phyloP scores from a whole-genome alignment of 768 basidiomycete species.

The Gelatoporia subvermispora region DNA sequence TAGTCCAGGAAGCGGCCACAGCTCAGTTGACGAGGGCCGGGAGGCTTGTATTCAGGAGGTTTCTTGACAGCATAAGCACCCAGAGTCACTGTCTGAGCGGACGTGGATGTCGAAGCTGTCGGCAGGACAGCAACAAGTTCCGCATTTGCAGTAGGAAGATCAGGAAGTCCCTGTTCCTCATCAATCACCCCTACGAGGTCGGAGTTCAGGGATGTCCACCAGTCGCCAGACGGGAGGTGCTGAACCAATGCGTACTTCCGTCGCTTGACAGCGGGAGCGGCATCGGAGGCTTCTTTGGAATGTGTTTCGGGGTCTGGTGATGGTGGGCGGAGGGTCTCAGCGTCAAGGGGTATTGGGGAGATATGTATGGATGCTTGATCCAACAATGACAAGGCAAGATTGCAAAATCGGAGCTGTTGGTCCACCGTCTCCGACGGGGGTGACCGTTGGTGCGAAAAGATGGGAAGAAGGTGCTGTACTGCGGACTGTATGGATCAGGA shows the following conservation, averaged over 20 bases:
- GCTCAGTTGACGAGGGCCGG: constrained; percentile 50
- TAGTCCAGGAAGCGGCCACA: constrained; percentile 76
- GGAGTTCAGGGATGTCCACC: constrained; percentile 71
- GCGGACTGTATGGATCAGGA: constrained; percentile 42
- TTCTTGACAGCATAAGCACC: constrained; percentile 50
- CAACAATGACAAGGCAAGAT: constrained; percentile 66
- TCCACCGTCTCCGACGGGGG: constrained; percentile 55
- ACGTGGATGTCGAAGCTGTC: constrained; percentile 39
- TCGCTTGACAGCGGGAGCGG: constrained; percentile 24
- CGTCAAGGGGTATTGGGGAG: constrained; percentile 40
- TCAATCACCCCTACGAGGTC: constrained; percentile 30
- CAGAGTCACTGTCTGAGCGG: constrained; percentile 38
- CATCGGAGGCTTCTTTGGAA: constrained; percentile 20
- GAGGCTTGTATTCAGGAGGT: constrained; percentile 36
- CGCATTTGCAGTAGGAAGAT: constrained; percentile 59
- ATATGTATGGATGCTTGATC: constrained; percentile 59
- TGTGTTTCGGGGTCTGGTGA: constrained; percentile 22
- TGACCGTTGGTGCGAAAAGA: constrained; percentile 64
- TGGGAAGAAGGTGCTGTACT: constrained; percentile 62
- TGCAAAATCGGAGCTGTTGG: constrained; percentile 72
- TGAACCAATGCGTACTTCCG: constrained; percentile 76
- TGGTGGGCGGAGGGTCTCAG: constrained; percentile 38
- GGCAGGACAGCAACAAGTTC: constrained; percentile 76
- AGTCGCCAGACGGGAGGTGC: constrained; percentile 69
- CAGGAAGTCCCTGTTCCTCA: constrained; percentile 39